Evolutionary conservation across 305 asterid species (phyloP).

Genomic region (Fraxinus velutina): DNA sequence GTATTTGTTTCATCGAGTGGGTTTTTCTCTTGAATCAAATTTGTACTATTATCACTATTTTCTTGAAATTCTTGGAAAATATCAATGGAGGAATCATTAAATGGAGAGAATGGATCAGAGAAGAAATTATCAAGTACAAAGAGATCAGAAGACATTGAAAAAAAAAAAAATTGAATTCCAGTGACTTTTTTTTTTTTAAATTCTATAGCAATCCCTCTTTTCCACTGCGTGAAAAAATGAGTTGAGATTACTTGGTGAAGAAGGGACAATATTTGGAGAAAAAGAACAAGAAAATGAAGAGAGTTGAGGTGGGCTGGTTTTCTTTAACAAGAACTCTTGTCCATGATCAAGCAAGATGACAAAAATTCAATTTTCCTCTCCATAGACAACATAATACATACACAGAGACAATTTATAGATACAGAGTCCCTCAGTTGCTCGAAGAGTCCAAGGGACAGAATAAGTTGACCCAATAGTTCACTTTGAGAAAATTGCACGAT

Average conservation of each 20-base stretch:
- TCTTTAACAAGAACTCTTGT: slow-evolving; percentile 36
- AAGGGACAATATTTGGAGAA: slow-evolving; percentile 16
- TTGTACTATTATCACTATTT: neutral
- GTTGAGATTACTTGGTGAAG: slow-evolving; percentile 17
- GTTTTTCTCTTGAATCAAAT: slow-evolving; percentile 25
- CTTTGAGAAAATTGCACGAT: neutral
- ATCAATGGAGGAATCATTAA: slow-evolving; percentile 35
- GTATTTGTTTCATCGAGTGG: slow-evolving; percentile 25
- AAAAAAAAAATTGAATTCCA: neutral
- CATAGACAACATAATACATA: neutral
- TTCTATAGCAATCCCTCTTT: neutral
- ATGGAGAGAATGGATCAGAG: slow-evolving; percentile 55
- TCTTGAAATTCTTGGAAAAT: slow-evolving; percentile 35
- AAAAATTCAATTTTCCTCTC: slow-evolving; percentile 31
- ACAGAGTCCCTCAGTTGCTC: neutral
- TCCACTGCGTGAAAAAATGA: neutral
- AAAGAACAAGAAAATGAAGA: slow-evolving; percentile 18
- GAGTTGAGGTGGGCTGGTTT: slow-evolving; percentile 18
- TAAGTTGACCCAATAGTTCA: neutral
- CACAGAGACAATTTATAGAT: neutral
- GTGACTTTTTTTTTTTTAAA: neutral
- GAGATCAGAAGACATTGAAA: slow-evolving; percentile 67
- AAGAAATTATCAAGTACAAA: slow-evolving; percentile 52
- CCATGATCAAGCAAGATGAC: slow-evolving; percentile 43
- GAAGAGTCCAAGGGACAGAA: neutral